Base-by-base conservation (phyloP, 2,329 filamentous ascomycete species). In the Pseudogymnoascus sp. region DNA sequence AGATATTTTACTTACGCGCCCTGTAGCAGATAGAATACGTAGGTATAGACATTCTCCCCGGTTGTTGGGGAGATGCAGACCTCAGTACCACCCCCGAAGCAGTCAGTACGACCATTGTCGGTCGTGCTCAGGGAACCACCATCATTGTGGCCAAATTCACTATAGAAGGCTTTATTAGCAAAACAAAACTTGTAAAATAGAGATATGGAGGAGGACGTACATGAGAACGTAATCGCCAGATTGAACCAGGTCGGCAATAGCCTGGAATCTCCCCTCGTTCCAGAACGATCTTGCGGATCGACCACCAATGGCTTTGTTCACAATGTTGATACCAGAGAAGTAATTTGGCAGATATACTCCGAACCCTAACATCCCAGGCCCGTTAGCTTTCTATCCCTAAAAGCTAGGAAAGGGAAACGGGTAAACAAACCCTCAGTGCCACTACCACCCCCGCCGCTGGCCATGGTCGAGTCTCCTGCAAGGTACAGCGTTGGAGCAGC, bases 141-240 rank as follows among this genome's bases (percentile, higher is more conserved):
- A 67, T 89, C 87, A 68, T 89, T 89, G 76, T 89, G 86, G 0
- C 87, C 86, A 68, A 89, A 88, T 69, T 89, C 86, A 60, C 46
- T 56, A 10, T 6, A 17, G 26, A 33, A 11, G 2, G 9, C 2
- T 68, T 88, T 88, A 76, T 89, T 86, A 0, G 86, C 86, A 68
- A 89, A 56, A 33, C 19, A 17, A 89, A 50, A 13, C 26, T 17
- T 33, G n/a, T 56, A 4, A 9, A n/a, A 56, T 33, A 31, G 26
- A 13, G 26, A 4, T 31, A 26, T 56, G 7, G 40, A 17, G 6
- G 13, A 31, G 15, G 31, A 33, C 46, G 13, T n/a, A 56, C 46
- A 89, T 87, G 63, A 89, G 78, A 1, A 88, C 85, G 72, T 83
- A 86, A 72, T 89, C 87, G 40, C 83, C 84, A 1, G 77, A 4